Evolutionary conservation across 192 early-diverging fungal genomes (phyloP), one percentile per base, ranked within the genome.

Genomic region (Cladochytrium replicatum): DNA sequence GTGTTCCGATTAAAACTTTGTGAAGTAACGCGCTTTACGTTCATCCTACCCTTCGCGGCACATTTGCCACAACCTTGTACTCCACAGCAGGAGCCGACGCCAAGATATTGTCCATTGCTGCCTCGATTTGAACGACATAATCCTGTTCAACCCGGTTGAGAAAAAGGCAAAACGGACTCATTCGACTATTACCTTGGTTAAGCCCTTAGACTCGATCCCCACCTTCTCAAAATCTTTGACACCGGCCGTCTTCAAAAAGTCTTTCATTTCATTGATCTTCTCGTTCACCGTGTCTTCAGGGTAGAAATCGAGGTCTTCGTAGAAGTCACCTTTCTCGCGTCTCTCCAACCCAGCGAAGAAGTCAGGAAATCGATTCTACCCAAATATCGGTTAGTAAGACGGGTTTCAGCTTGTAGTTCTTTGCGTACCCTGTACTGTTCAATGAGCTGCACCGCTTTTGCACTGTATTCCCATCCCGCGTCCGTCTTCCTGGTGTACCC

Each of bases 391-490:
- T n/a, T n/a, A n/a, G n/a, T n/a, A n/a, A n/a, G n/a, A n/a, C n/a
- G n/a, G n/a, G n/a, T n/a, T n/a, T n/a, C n/a, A n/a, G n/a, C n/a
- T n/a, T n/a, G n/a, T n/a, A n/a, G n/a, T n/a, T n/a, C n/a, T n/a
- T n/a, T n/a, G n/a, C 48, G 8, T 49, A 73, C 69, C 60, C 82
- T 78, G 66, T 90, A 98, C 13, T 78, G 67, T 11, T 50, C 39
- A 32, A 98, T 69, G 23, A 97, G 55, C 0, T 75, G 72, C 3
- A 91, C 62, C 0, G 92, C 93, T 44, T 77, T 81, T 45, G 74
- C 64, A 25, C 83, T 86, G 46, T 75, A 98, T 60, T 90, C 86
- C 95, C 95, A 98, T 9, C 75, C 74, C 24, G 63, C 68, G 19
- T 81, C 77, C 2, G 57, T 50, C 54, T 93, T 93, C 34, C 80